These are phyloP conservation scores for Taxawa tesnikishii DNA, from an alignment of 2,329 filamentous ascomycete species.

Conservation along the genomic window DNA sequence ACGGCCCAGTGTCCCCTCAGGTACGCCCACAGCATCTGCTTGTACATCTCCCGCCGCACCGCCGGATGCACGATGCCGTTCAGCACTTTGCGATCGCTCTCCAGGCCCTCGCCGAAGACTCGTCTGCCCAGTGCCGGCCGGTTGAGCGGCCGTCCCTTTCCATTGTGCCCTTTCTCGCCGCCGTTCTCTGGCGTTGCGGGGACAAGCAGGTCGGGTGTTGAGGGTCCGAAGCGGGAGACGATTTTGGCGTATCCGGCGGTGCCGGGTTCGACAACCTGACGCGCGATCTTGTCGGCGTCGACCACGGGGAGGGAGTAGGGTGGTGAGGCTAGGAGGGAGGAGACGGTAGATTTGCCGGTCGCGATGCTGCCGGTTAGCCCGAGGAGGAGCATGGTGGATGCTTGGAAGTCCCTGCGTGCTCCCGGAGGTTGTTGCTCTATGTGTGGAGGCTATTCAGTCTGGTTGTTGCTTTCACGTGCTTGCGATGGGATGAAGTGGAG, in stretches of 20 bases:
- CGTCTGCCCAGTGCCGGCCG: conserved; percentile 70
- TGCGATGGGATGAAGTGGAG: too few species aligned
- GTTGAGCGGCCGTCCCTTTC: conserved; percentile 66
- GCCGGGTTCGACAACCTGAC: conserved; percentile 87
- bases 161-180: conserved; percentile 40
- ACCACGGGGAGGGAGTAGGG: conserved; percentile 84
- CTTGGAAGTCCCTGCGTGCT: too few species aligned
- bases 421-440: too few species aligned
- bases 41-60: conserved; percentile 72
- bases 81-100: conserved; percentile 62
- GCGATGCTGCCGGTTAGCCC: conserved; percentile 95
- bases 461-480: too few species aligned
- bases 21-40: conserved; percentile 59
- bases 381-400: conserved; percentile 83
- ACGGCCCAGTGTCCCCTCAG: conserved; percentile 72
- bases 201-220: conserved; percentile 75
- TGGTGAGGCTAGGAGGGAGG: conserved; percentile 61
- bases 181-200: conserved; percentile 34
- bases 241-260: conserved; percentile 75
- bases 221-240: conserved; percentile 65
- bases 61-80: conserved; percentile 91
- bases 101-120: conserved; percentile 71
- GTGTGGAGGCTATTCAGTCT: too few species aligned
- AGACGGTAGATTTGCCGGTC: conserved; percentile 95
- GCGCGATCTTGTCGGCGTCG: conserved; percentile 86